Percentiles rank a stretch among this genome's conserved stretches.
Evolutionary conservation across 345 rosid genomes (phyloP).

Genomic region (Citrus trifoliata): DNA sequence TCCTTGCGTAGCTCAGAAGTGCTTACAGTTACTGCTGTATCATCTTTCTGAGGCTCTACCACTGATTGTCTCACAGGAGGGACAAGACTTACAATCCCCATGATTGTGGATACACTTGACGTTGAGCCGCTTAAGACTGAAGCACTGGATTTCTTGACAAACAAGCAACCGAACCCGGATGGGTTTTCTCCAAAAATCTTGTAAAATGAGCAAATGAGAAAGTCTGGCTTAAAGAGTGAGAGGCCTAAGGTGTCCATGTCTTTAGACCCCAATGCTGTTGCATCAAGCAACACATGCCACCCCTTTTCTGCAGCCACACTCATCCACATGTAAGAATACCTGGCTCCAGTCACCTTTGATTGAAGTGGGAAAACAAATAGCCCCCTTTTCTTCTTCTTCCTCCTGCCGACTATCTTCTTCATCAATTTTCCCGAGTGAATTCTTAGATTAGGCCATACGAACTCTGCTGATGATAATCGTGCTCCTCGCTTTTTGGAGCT

Average conservation of each 20-base stretch:
- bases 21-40: neutral
- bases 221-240: constrained; percentile 74
- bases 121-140: constrained; percentile 35
- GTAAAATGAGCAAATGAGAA: constrained; percentile 70
- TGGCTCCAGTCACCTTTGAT: constrained; percentile 65
- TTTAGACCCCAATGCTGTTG: constrained; percentile 66
- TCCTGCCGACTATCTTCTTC: constrained; percentile 43
- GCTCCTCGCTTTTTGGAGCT: constrained; percentile 66
- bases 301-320: constrained; percentile 62
- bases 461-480: constrained; percentile 49
- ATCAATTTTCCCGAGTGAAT: constrained; percentile 45
- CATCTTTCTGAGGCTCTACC: constrained; percentile 1
- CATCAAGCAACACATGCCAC: constrained; percentile 86
- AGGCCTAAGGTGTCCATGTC: constrained; percentile 92
- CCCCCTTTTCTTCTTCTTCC: constrained; percentile 43
- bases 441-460: constrained; percentile 59
- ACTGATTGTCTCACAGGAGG: constrained; percentile 17
- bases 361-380: constrained; percentile 83
- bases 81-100: constrained; percentile 38
- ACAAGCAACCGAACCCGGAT: constrained; percentile 73
- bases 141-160: constrained; percentile 57
- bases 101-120: constrained; percentile 17
- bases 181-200: constrained; percentile 73
- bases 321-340: constrained; percentile 86
- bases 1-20: neutral